A percentile compares a stretch with the other conserved stretches of the same genome.
These are phyloP conservation scores for Mrakia blollopis DNA, from an alignment of 768 basidiomycete species.

Conservation along the genomic window DNA sequence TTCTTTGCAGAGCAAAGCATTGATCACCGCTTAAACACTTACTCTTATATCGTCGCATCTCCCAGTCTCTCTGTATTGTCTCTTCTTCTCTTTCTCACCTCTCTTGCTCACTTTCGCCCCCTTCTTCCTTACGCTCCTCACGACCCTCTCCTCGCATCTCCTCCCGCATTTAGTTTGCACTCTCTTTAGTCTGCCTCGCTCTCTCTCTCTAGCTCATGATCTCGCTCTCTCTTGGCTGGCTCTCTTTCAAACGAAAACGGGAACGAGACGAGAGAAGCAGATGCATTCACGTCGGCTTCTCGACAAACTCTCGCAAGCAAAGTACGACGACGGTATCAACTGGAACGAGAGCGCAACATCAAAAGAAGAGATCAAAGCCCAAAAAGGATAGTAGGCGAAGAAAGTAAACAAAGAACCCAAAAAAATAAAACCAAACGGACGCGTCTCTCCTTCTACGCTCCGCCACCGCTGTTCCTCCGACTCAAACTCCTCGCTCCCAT, in stretches of 20 bases:
- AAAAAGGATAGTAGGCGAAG: not conserved
- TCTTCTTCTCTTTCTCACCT: not conserved
- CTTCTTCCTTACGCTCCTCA: not conserved
- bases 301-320: too few species aligned
- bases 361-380: not conserved
- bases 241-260: too few species aligned
- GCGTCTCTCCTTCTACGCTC: not conserved
- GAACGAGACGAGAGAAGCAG: too few species aligned
- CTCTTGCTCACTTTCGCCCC: not conserved
- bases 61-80: not conserved
- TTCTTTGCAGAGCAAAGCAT: not conserved
- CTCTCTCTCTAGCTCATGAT: not conserved
- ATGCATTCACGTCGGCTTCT: too few species aligned
- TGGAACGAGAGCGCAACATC: too few species aligned
- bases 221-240: not conserved
- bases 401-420: not conserved
- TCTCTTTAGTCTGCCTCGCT: not conserved
- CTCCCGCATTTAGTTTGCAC: not conserved
- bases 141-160: not conserved
- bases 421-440: not conserved
- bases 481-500: not conserved
- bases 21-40: too few species aligned
- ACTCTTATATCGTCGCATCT: not conserved
- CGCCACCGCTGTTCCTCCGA: slow-evolving; percentile 8
- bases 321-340: too few species aligned